Evolutionary conservation across 768 basidiomycete species (phyloP), one percentile per base, ranked within the genome.

Genomic region (Macrolepiota albuminosa): DNA sequence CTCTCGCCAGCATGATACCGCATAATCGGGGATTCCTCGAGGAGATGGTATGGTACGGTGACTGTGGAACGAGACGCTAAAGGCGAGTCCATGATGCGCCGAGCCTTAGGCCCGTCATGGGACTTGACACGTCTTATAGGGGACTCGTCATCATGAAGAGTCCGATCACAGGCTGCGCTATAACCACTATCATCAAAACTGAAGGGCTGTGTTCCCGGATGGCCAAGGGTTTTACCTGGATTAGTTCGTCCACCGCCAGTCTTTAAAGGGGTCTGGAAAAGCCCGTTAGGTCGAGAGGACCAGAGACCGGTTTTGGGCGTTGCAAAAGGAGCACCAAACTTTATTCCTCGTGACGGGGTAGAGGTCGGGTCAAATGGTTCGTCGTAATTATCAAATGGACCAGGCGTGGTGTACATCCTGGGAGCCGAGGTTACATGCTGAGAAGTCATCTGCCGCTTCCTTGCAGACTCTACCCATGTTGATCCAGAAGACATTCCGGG

Each of bases 281-380:
- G 58, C 7, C 76, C 75, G 53, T 73, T 75, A 5, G 75, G 73
- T 26, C 78, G 75, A 13, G 74, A 69, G 1, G 74, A 68, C 82
- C 83, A 85, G 39, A 74, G 63, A 36, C 70, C 77, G 50, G 78
- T 78, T 69, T 86, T 89, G n/a, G 87, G 87, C 21, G 86, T 88
- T 43, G 80, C 73, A 65, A 87, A 87, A 2, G 84, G 68, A 11
- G 71, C 72, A 46, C 77, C 78, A 64, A 89, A 84, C 66, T 76
- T 84, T 64, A 90, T 84, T 4, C 89, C 88, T 47, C 90, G 77
- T n/a, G 90, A 91, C 4, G 90, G 90, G 9, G 90, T 91, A 21
- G 88, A 87, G 29, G 85, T 84, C 6, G 89, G 89, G 69, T 93
- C 89, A 66, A 91, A 93, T 1, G 85, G 82, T 6, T 84, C 84